These are phyloP conservation scores for Vanderwaltozyma verrucispora DNA, from an alignment of 805 yeast species.

Conservation along the genomic window DNA sequence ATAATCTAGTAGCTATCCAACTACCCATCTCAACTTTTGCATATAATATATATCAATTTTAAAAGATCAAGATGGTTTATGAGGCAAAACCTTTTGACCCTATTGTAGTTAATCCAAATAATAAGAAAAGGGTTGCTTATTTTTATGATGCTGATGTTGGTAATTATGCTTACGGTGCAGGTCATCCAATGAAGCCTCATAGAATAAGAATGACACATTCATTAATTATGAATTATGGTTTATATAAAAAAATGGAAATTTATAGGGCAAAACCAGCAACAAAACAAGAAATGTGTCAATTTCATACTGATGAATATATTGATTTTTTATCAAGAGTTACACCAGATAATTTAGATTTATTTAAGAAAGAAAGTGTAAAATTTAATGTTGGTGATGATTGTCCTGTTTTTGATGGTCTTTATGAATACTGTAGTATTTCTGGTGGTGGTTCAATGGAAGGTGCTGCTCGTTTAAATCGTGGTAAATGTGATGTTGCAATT, in stretches of 20 bases:
- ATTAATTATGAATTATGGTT: constrained; percentile 90
- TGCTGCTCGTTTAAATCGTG: constrained; percentile 72
- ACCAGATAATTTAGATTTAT: constrained; percentile 83
- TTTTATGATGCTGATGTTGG: constrained; percentile 91
- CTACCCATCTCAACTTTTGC: no score
- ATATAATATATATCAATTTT: no score
- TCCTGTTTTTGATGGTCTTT: constrained; percentile 91
- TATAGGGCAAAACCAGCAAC: constrained; percentile 97
- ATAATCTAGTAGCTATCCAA: no score
- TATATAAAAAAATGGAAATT: constrained; percentile 94
- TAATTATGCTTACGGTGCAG: constrained; percentile 95
- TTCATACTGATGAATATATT: constrained; percentile 95
- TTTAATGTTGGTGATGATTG: constrained; percentile 92
- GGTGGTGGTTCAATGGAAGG: constrained; percentile 95
- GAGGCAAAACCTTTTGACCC: constrained; percentile 55
- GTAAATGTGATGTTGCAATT: constrained; percentile 86
- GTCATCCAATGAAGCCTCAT: constrained; percentile 99
- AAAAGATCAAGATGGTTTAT: constrained; percentile 30
- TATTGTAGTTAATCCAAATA: constrained; percentile 43
- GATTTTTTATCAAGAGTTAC: constrained; percentile 85
- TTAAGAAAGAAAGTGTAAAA: constrained; percentile 76
- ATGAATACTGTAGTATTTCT: constrained; percentile 77
- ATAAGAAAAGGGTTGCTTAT: constrained; percentile 54
- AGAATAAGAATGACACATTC: constrained; percentile 98
- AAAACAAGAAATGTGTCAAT: constrained; percentile 95